Percentiles rank a stretch among this genome's conserved stretches.
Evolutionary conservation across 371 early-diverging fungal species (phyloP).

Genomic region (Capillidium rhysosporum): DNA sequence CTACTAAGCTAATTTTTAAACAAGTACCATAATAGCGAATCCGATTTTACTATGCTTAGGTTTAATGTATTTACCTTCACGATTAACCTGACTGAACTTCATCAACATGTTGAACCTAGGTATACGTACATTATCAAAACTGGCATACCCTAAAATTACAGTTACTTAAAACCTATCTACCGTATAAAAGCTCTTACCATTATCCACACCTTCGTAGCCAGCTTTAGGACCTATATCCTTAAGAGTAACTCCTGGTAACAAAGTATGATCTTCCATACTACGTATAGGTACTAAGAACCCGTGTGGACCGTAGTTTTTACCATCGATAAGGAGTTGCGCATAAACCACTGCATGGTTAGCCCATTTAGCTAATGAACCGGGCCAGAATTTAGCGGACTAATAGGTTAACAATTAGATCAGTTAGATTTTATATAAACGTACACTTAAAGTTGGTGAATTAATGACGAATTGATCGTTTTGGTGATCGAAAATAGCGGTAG

Average conservation of each 20-base stretch:
- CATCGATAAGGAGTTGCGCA: conserved; percentile 61
- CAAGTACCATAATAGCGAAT: conserved; percentile 70
- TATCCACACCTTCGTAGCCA: conserved; percentile 63
- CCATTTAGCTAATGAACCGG: conserved; percentile 48
- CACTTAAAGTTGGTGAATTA: conserved; percentile 43
- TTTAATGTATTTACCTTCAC: conserved; percentile 45
- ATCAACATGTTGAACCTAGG: conserved; percentile 65
- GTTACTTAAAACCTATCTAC: conserved; percentile 40
- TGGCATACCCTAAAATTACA: conserved; percentile 68
- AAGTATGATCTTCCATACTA: conserved; percentile 44
- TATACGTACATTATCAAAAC: conserved; percentile 54
- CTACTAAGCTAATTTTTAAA: conserved; percentile 20
- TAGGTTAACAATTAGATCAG: background rate
- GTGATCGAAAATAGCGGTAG: conserved; percentile 51
- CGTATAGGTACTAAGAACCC: conserved; percentile 77
- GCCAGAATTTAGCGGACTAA: conserved; percentile 64
- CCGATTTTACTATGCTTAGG: conserved; percentile 56
- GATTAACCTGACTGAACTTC: conserved; percentile 47
- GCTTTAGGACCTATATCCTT: conserved; percentile 84
- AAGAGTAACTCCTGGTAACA: conserved; percentile 62
- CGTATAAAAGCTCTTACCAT: conserved; percentile 41
- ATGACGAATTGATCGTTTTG: conserved; percentile 53
- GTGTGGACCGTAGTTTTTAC: conserved; percentile 61
- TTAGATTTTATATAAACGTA: conserved; percentile 8
- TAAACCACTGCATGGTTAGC: conserved; percentile 71